These are phyloP conservation scores for Vaccinium vitisidaea DNA, from an alignment of 148 eudicot genomes.

Conservation along the genomic window DNA sequence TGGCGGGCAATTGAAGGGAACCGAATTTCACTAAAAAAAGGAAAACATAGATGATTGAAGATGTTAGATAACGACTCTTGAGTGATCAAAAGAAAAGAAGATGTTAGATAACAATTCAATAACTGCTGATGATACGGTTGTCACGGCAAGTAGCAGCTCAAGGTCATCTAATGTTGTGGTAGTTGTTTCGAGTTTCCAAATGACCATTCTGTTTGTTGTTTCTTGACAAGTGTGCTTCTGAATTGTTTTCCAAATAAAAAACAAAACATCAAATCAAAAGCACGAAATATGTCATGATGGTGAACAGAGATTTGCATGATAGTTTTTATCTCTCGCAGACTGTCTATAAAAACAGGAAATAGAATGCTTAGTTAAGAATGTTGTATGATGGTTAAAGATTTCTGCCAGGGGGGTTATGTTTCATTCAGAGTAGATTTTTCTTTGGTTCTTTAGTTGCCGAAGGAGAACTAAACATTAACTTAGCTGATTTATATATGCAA, in stretches of 20 bases:
- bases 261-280: not conserved
- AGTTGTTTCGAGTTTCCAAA: not conserved
- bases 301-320: not conserved
- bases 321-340: not conserved
- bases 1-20: not conserved
- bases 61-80: not conserved
- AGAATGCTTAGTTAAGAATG: not conserved
- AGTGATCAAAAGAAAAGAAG: not conserved
- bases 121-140: not conserved
- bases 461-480: not conserved
- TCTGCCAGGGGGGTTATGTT: not conserved
- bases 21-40: not conserved
- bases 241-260: not conserved
- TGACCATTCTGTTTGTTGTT: not conserved
- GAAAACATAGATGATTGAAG: not conserved
- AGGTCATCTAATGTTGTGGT: not conserved
- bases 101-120: not conserved
- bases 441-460: not conserved
- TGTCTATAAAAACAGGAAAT: not conserved
- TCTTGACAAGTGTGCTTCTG: not conserved
- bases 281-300: not conserved
- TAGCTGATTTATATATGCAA: not conserved
- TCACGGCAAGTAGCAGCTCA: not conserved
- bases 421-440: not conserved
- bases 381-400: not conserved